Evolutionary conservation across 139 green algal species (phyloP).

Genomic region (Chlamydomonas schloesseri): DNA sequence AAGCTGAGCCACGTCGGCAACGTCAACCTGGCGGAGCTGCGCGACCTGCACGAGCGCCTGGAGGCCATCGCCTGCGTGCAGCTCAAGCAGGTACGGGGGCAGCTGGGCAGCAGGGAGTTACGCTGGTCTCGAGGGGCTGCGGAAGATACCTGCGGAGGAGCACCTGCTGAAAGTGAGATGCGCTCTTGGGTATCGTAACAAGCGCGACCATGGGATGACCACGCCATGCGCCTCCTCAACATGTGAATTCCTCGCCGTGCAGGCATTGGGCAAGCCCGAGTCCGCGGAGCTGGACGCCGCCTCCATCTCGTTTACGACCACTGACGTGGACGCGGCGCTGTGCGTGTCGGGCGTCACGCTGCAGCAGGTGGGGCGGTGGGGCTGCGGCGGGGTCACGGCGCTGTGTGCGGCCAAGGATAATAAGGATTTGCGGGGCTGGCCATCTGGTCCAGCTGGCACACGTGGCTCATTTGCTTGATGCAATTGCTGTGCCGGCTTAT

Average conservation of each 20-base stretch:
- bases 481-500: too few relatives aligned
- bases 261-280: slow-evolving; percentile 35
- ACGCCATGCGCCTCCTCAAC: too few relatives aligned
- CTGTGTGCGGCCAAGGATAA: too few relatives aligned
- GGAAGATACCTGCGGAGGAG: background rate
- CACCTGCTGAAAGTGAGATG: background rate
- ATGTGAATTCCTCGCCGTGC: background rate
- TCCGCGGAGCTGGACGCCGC: slow-evolving; percentile 41
- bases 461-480: background rate
- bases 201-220: background rate
- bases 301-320: slow-evolving; percentile 59
- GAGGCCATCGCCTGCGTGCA: slow-evolving; percentile 38
- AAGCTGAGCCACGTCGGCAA: slow-evolving; percentile 31
- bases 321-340: slow-evolving; percentile 56
- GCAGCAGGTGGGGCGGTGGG: slow-evolving; percentile 38
- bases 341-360: slow-evolving; percentile 45
- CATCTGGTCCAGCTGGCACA: too few relatives aligned
- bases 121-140: background rate
- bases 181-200: too few relatives aligned
- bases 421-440: too few relatives aligned
- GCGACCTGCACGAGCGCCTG: slow-evolving; percentile 52
- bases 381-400: too few relatives aligned
- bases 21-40: slow-evolving; percentile 45
- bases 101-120: too few relatives aligned
- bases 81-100: slow-evolving; percentile 27